A percentile compares a stretch with the other conserved stretches of the same genome.
These are phyloP conservation scores for Arthroderma uncinatum DNA, from an alignment of 2,329 filamentous ascomycete species.

Conservation along the genomic window DNA sequence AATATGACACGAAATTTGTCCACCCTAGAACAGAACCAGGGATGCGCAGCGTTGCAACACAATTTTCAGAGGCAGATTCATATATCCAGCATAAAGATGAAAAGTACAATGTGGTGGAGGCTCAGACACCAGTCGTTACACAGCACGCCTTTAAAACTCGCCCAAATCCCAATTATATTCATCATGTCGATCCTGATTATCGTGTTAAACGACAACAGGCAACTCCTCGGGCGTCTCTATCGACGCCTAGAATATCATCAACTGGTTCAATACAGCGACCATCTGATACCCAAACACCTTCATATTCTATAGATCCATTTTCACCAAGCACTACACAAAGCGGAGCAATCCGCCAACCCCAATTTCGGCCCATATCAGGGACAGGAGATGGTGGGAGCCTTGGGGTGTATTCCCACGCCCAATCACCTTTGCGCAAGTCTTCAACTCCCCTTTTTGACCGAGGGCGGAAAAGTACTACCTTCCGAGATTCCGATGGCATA, in stretches of 20 bases:
- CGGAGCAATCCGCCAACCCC: constrained; percentile 44
- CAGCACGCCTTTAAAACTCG: constrained; percentile 70
- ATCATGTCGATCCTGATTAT: constrained; percentile 59
- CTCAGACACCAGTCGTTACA: constrained; percentile 50
- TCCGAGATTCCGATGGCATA: constrained; percentile 25
- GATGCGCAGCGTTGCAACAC: constrained; percentile 67
- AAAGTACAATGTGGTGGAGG: constrained; percentile 46
- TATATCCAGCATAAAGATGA: constrained; percentile 31
- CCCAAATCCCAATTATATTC: constrained; percentile 69
- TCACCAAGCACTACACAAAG: constrained; percentile 21
- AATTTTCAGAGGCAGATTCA: constrained; percentile 46
- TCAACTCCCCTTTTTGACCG: constrained; percentile 46
- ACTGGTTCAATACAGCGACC: constrained; percentile 22
- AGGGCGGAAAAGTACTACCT: constrained; percentile 35
- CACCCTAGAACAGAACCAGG: constrained; percentile 76
- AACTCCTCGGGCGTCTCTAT: constrained; percentile 31
- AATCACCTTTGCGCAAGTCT: constrained; percentile 73
- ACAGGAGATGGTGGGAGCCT: constrained; percentile 62
- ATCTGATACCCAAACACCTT: constrained; percentile 30
- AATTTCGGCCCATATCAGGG: constrained; percentile 38
- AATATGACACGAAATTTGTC: constrained; percentile 94
- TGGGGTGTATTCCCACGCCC: constrained; percentile 67
- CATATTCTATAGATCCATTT: constrained; percentile 36
- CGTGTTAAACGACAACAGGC: constrained; percentile 28
- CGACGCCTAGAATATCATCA: constrained; percentile 15